phyloP scores from a whole-genome alignment of 2,329 filamentous ascomycete species.

The Nemania sp. region DNA sequence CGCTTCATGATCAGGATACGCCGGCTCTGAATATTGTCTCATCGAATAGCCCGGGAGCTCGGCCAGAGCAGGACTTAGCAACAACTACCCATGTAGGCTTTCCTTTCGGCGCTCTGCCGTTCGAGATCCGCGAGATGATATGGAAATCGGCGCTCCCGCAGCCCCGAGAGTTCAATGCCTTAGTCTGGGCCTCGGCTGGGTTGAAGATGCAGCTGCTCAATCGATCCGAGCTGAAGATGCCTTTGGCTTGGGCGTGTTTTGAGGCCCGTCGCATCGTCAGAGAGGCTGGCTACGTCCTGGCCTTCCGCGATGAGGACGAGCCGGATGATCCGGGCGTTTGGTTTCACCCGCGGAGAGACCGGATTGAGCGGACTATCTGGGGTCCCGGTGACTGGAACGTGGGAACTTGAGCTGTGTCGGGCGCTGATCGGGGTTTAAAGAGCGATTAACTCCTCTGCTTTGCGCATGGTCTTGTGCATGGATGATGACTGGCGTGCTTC shows the following conservation, averaged over 20 bases:
- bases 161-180: constrained; percentile 30
- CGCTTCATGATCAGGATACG: neutral
- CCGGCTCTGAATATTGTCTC: neutral
- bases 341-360: constrained; percentile 33
- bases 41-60: neutral
- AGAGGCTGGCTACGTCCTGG: constrained; percentile 33
- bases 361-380: constrained; percentile 35
- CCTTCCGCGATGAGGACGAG: constrained; percentile 35
- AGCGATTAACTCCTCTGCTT: too few species aligned
- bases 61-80: neutral
- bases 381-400: constrained; percentile 30
- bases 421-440: neutral
- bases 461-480: neutral
- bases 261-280: constrained; percentile 35
- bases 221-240: constrained; percentile 29
- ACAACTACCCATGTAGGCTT: neutral
- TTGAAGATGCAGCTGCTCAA: constrained; percentile 35
- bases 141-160: constrained; percentile 35
- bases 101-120: constrained; percentile 32
- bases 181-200: constrained; percentile 31
- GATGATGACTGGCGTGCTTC: too few species aligned
- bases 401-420: neutral
- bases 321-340: constrained; percentile 35
- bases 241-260: constrained; percentile 34
- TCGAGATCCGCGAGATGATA: constrained; percentile 36